phyloP scores from a whole-genome alignment of 2,329 filamentous ascomycete species.

The Pseudogymnoascus sp. region DNA sequence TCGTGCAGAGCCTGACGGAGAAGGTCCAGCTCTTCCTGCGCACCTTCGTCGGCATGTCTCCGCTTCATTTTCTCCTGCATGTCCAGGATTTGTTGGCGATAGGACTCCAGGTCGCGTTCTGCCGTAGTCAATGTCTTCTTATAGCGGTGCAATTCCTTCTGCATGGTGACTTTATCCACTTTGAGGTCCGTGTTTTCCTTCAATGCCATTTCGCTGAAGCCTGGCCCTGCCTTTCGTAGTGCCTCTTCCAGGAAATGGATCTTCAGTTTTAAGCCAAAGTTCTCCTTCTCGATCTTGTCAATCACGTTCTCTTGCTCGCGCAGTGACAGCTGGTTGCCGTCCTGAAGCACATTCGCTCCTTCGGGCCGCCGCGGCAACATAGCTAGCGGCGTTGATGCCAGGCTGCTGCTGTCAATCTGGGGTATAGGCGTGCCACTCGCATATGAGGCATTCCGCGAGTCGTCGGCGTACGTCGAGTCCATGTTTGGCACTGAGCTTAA shows the following conservation, averaged over 20 bases:
- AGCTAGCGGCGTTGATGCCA: constrained; percentile 73
- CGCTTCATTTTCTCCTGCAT: constrained; percentile 75
- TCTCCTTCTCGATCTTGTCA: constrained; percentile 95
- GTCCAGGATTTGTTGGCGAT: constrained; percentile 73
- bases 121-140: constrained; percentile 77
- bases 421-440: constrained; percentile 68
- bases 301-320: constrained; percentile 94
- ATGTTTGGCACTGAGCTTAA: constrained; percentile 68
- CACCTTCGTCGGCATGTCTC: constrained; percentile 64
- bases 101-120: constrained; percentile 79
- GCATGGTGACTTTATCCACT: constrained; percentile 83
- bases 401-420: constrained; percentile 70
- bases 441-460: constrained; percentile 55
- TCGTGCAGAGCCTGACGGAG: constrained; percentile 51
- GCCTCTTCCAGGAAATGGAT: constrained; percentile 95
- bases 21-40: constrained; percentile 53
- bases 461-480: constrained; percentile 63
- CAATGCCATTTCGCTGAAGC: constrained; percentile 80
- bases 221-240: constrained; percentile 76
- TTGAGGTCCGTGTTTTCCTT: constrained; percentile 96
- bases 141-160: constrained; percentile 77
- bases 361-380: constrained; percentile 57
- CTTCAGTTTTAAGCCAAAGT: constrained; percentile 93
- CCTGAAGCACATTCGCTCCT: constrained; percentile 63
- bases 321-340: constrained; percentile 84